phyloP scores from a whole-genome alignment of 805 yeast genomes.

The Yueomyces sp. region DNA sequence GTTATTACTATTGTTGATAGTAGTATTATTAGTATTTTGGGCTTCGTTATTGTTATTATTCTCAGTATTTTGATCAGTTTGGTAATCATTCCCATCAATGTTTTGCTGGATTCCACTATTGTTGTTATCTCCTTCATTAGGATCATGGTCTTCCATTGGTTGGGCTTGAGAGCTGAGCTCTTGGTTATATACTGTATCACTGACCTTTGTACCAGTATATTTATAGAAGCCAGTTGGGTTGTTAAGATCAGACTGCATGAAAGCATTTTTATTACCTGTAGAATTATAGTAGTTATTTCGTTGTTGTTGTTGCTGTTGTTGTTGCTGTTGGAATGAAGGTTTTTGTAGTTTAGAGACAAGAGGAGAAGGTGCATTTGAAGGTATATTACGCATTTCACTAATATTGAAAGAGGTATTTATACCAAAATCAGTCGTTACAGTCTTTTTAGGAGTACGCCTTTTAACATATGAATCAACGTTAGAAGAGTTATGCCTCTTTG shows the following conservation, averaged over 20 bases:
- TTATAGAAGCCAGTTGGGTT: no score
- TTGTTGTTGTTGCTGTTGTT: not conserved
- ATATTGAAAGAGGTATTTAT: not conserved
- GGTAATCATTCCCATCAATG: not conserved
- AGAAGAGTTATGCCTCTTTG: not conserved
- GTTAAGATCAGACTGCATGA: not conserved
- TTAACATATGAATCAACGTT: not conserved
- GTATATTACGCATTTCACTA: not conserved
- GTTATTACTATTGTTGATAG: slow-evolving; percentile 2
- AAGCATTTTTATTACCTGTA: not conserved
- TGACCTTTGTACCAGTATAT: not conserved
- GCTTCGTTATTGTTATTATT: slow-evolving; percentile 2
- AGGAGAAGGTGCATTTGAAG: not conserved
- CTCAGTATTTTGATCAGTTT: not conserved
- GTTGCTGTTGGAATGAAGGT: not conserved
- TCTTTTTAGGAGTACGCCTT: not conserved
- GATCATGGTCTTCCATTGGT: not conserved
- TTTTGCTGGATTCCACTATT: not conserved
- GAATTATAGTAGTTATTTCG: not conserved
- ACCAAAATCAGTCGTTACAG: not conserved
- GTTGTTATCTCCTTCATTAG: slow-evolving; percentile 1
- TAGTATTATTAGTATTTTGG: slow-evolving; percentile 1
- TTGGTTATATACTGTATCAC: not conserved
- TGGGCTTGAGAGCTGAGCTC: not conserved
- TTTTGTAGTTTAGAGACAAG: not conserved